Evolutionary conservation across 1,284 basidiomycete genomes (phyloP).

Genomic region (Athelia psychrophila): DNA sequence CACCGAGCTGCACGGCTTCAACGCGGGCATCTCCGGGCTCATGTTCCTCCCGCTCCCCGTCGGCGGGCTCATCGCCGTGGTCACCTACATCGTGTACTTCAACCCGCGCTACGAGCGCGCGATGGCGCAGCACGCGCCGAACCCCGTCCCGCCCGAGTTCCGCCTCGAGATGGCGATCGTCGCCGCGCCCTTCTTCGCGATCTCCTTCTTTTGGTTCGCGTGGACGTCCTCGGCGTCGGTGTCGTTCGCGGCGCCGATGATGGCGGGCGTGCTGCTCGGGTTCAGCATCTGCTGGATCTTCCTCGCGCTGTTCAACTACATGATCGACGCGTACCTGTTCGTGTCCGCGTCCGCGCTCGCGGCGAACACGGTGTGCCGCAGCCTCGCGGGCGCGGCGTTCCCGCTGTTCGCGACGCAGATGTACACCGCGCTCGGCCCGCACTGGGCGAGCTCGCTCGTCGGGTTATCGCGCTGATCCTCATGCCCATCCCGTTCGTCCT

Average conservation of each 20-base stretch:
- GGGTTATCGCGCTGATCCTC: slow-evolving; percentile 50
- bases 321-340: slow-evolving; percentile 56
- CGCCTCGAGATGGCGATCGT: slow-evolving; percentile 54
- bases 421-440: slow-evolving; percentile 45
- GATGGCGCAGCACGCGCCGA: slow-evolving; percentile 42
- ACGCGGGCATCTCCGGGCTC: slow-evolving; percentile 44
- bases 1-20: slow-evolving; percentile 48
- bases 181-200: slow-evolving; percentile 52
- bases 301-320: slow-evolving; percentile 54
- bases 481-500: slow-evolving; percentile 55
- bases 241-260: slow-evolving; percentile 56
- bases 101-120: slow-evolving; percentile 51
- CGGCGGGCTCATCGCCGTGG: slow-evolving; percentile 49
- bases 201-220: slow-evolving; percentile 70
- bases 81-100: slow-evolving; percentile 46
- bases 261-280: slow-evolving; percentile 50
- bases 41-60: slow-evolving; percentile 52
- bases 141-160: slow-evolving; percentile 65
- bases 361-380: slow-evolving; percentile 51
- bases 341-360: slow-evolving; percentile 60
- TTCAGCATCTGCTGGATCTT: slow-evolving; percentile 58
- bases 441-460: slow-evolving; percentile 56
- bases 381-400: slow-evolving; percentile 55
- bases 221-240: slow-evolving; percentile 22
- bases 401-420: slow-evolving; percentile 57